Base-by-base conservation (phyloP, 371 early-diverging fungal species). In the Apophysomyces elegans region DNA sequence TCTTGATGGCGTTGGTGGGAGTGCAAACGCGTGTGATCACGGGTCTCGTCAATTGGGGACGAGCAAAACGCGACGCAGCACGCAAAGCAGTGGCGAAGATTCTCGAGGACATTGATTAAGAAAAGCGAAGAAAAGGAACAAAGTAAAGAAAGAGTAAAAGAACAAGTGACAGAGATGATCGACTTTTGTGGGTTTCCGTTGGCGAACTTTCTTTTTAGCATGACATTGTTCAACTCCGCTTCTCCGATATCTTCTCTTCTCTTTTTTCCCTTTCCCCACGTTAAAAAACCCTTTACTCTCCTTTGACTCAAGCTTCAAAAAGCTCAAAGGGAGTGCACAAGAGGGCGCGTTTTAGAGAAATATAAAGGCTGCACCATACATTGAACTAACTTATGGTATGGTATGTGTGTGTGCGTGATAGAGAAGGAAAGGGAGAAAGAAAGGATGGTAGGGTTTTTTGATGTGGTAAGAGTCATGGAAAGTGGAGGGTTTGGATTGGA, bases 41-140 rank as follows among this genome's bases (percentile, higher is more conserved):
- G 64, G 72, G 65, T 37, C 66, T 59, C 9, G 70, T 71, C 62
- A 72, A 68, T 50, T 68, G 44, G 61, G 78, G 77, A 50, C 75
- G 76, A 59, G 73, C 60, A 65, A 65, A 60, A 57, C 83, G 80
- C 12, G 79, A 65, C 46, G 77, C 80, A 63, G 78, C 62, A 61
- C 83, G 83, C 63, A 77, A 43, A 62, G 79, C 80, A 58, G 74
- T 70, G 54, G 77, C 62, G 54, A 83, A 77, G 58, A 71, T 63
- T 62, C 78, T 73, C 68, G 79, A 77, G 63, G 80, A 72, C 79
- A 79, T 80, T 41, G 32, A 26, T 26, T 50, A 26, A 6, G 35
- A 1, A 16, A 7, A 59, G 18, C 58, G 50, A 56, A 45, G 38
- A 50, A 26, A 50, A 21, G 7, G 21, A 18, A 5, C 9, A 69